Evolutionary conservation across 1,284 basidiomycete genomes (phyloP).

Genomic region (Chalciporus sp.): DNA sequence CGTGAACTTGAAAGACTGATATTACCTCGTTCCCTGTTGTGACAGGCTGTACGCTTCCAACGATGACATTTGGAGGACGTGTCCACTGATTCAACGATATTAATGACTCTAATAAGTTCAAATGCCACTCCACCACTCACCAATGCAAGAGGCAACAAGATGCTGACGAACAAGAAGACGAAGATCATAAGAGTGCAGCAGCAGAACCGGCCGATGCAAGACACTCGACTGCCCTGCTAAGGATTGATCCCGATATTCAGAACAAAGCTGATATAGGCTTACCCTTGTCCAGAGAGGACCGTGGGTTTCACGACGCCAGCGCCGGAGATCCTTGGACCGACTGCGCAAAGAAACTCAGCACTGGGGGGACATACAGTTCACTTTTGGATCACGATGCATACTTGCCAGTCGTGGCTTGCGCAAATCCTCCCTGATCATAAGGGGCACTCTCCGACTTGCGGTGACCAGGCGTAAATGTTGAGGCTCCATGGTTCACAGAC

Average conservation of each 20-base stretch:
- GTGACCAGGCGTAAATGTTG: constrained; percentile 23
- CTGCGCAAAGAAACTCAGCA: constrained; percentile 28
- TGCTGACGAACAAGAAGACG: constrained; percentile 66
- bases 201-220: constrained; percentile 66
- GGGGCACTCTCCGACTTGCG: constrained; percentile 32
- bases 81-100: constrained; percentile 61
- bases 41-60: constrained; percentile 56
- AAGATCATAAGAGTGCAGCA: constrained; percentile 70
- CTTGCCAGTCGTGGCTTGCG: constrained; percentile 32
- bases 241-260: not conserved
- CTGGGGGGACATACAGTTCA: not conserved
- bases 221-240: constrained; percentile 53
- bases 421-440: constrained; percentile 45
- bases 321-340: constrained; percentile 42
- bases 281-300: constrained; percentile 69
- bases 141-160: constrained; percentile 70
- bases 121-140: constrained; percentile 47
- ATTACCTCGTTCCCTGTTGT: constrained; percentile 46
- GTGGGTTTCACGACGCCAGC: constrained; percentile 59
- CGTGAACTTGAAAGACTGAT: constrained; percentile 9
- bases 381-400: constrained; percentile 23
- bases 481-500: constrained; percentile 21
- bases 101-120: constrained; percentile 4
- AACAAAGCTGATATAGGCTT: constrained; percentile 7
- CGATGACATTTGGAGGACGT: constrained; percentile 72